phyloP scores from a whole-genome alignment of 768 basidiomycete species.

The Suillus subluteus region DNA sequence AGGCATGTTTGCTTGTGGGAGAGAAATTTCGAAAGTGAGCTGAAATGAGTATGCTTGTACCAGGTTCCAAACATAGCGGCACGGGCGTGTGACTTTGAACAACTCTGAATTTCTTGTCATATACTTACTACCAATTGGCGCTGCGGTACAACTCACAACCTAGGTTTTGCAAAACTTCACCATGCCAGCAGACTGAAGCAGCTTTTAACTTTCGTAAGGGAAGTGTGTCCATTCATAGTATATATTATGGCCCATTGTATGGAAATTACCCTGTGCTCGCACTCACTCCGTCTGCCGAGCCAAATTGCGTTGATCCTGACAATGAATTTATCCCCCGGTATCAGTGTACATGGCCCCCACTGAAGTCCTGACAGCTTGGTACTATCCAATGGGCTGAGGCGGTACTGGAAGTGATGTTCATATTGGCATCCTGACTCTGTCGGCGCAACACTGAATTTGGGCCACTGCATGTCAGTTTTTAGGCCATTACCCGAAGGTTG shows the following conservation, averaged over 20 bases:
- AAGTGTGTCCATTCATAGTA: background rate
- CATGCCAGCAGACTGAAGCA: background rate
- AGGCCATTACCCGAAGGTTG: no score
- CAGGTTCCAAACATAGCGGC: background rate
- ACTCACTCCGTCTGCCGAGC: no score
- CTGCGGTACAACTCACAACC: background rate
- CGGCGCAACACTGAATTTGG: no score
- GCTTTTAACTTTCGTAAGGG: background rate
- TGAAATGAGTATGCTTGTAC: background rate
- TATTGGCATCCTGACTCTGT: no score
- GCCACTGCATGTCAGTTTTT: no score
- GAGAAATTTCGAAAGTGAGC: background rate
- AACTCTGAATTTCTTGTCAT: background rate
- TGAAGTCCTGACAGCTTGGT: no score
- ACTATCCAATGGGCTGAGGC: no score
- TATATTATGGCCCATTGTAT: background rate
- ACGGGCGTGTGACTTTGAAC: background rate
- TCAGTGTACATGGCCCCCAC: no score
- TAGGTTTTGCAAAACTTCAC: background rate
- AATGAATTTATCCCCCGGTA: no score
- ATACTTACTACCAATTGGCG: background rate
- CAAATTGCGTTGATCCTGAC: no score
- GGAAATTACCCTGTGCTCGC: background rate
- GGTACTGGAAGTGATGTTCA: no score
- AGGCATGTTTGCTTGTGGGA: slow-evolving; percentile 24